These are phyloP conservation scores for Hortaea werneckii DNA, from an alignment of 2,329 filamentous ascomycete species.

Conservation along the genomic window DNA sequence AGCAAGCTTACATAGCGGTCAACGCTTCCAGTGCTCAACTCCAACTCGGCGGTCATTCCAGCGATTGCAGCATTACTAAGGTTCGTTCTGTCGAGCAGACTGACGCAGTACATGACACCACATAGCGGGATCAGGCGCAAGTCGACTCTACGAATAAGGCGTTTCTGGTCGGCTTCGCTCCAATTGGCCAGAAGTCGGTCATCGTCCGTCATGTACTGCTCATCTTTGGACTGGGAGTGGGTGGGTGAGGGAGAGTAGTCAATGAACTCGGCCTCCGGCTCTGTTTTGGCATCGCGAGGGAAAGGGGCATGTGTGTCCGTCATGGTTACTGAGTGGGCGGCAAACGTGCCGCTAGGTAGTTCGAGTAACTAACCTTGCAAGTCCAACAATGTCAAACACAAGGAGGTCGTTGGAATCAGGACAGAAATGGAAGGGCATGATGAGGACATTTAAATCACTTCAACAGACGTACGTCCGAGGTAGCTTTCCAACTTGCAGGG, in stretches of 20 bases:
- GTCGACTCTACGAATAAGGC: conserved; percentile 56
- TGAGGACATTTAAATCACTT: too few relatives aligned
- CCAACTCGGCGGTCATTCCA: conserved; percentile 34
- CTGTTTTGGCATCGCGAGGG: not conserved
- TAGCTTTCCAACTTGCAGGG: too few relatives aligned
- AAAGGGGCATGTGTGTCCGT: not conserved
- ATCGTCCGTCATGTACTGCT: not conserved
- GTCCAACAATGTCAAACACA: too few relatives aligned
- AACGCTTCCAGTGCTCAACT: not conserved
- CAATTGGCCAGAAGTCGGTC: not conserved
- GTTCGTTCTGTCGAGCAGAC: conserved; percentile 71
- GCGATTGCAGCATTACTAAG: conserved; percentile 64
- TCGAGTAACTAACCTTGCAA: too few relatives aligned
- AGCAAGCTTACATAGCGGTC: not conserved
- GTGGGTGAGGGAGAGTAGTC: not conserved
- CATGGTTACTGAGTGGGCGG: too few relatives aligned
- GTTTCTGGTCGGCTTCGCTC: conserved; percentile 22
- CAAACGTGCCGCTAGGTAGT: too few relatives aligned
- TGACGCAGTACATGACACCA: conserved; percentile 57
- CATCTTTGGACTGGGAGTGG: not conserved
- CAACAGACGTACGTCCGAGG: too few relatives aligned
- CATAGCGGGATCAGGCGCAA: conserved; percentile 33
- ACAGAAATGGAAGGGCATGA: too few relatives aligned
- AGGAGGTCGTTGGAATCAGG: too few relatives aligned
- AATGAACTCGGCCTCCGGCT: not conserved